Evolutionary conservation across 2,329 filamentous ascomycete species (phyloP).

Genomic region (Aspergillus aculeatus): DNA sequence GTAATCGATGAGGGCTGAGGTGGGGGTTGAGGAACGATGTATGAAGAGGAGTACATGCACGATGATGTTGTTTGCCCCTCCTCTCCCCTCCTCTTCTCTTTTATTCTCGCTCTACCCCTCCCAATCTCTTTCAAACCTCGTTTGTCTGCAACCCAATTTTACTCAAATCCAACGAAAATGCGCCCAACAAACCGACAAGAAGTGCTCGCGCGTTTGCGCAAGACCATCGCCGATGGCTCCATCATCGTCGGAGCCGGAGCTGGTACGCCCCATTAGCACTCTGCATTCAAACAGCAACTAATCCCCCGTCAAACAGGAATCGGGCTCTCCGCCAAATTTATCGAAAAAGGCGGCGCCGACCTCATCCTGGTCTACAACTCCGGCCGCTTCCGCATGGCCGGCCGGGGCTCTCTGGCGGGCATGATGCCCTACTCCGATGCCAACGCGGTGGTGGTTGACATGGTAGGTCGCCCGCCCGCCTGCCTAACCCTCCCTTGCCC

Average conservation of each 20-base stretch:
- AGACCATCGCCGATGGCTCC: conserved; percentile 55
- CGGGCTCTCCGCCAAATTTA: conserved; percentile 68
- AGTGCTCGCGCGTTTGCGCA: conserved; percentile 56
- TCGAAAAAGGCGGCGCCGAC: conserved; percentile 67
- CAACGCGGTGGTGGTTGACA: conserved; percentile 67
- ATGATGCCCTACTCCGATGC: conserved; percentile 71
- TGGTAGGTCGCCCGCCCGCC: conserved; percentile 45
- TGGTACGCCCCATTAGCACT: too few species aligned
- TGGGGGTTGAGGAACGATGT: background rate
- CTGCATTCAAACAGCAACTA: background rate
- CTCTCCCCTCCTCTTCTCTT: background rate
- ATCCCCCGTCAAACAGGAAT: conserved; percentile 50
- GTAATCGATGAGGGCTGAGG: background rate
- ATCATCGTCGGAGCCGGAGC: conserved; percentile 69
- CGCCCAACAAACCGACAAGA: conserved; percentile 57
- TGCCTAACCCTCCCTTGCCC: too few species aligned
- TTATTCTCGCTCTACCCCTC: background rate
- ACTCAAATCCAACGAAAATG: conserved; percentile 41
- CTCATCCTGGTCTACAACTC: conserved; percentile 73
- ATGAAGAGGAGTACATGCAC: background rate
- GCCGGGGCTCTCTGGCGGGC: conserved; percentile 66
- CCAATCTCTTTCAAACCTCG: background rate
- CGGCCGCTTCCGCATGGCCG: conserved; percentile 71
- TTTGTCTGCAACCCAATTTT: background rate
- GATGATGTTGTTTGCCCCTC: background rate